Evolutionary conservation across 2,329 filamentous ascomycete genomes (phyloP).

Genomic region (Aspergillus luchuensis): DNA sequence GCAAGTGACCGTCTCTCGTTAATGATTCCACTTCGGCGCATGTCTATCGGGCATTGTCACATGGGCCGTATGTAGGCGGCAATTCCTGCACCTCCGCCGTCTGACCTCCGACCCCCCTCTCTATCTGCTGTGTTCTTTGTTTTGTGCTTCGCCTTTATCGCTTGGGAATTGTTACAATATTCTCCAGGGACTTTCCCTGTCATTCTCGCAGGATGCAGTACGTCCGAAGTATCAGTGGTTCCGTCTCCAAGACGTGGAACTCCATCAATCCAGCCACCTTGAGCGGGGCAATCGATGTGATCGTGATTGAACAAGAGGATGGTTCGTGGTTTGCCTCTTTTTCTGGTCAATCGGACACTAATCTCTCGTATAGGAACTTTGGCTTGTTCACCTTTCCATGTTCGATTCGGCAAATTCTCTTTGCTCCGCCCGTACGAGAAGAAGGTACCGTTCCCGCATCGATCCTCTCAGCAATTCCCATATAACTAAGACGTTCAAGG

Average conservation of each 20-base stretch:
- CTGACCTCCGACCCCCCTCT: slow-evolving; percentile 25
- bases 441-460: slow-evolving; percentile 58
- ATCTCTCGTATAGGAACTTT: slow-evolving; percentile 56
- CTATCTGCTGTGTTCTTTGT: slow-evolving; percentile 18
- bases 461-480: not conserved
- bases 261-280: slow-evolving; percentile 98
- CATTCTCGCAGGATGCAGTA: slow-evolving; percentile 75
- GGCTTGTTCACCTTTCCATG: slow-evolving; percentile 94
- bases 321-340: slow-evolving; percentile 53
- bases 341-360: not conserved
- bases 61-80: slow-evolving; percentile 39
- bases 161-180: slow-evolving; percentile 11
- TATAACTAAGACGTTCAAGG: slow-evolving; percentile 45
- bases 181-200: slow-evolving; percentile 21
- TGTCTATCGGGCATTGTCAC: slow-evolving; percentile 34
- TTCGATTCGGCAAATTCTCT: slow-evolving; percentile 98
- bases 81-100: slow-evolving; percentile 28
- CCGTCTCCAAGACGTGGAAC: slow-evolving; percentile 98
- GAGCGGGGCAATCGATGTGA: slow-evolving; percentile 97
- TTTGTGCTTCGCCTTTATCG: slow-evolving; percentile 5
- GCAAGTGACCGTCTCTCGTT: slow-evolving; percentile 9
- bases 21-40: slow-evolving; percentile 16
- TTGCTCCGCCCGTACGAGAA: slow-evolving; percentile 93
- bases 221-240: slow-evolving; percentile 91
- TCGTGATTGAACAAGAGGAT: slow-evolving; percentile 95